These are phyloP conservation scores for Sergeia podlipaevii DNA, from an alignment of 208 protist species.

Conservation along the genomic window DNA sequence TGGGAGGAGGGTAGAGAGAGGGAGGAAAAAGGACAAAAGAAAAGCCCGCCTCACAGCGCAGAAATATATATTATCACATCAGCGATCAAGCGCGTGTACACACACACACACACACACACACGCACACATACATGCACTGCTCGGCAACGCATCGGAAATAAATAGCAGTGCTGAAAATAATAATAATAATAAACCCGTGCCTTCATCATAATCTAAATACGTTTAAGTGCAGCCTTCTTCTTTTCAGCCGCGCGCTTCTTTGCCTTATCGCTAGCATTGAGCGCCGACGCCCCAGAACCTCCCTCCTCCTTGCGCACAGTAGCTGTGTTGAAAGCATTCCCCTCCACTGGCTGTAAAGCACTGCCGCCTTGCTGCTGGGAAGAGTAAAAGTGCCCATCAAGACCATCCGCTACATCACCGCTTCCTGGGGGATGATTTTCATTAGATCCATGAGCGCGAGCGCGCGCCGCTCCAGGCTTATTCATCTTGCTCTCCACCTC, in stretches of 20 bases:
- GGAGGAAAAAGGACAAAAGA: too few relatives aligned
- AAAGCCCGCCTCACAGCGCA: too few relatives aligned
- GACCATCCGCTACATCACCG: too few relatives aligned
- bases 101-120: too few relatives aligned
- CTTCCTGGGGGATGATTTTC: too few relatives aligned
- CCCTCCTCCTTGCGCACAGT: conserved; percentile 3
- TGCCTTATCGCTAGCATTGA: conserved; percentile 7
- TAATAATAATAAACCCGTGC: not conserved
- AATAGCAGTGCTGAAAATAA: not conserved
- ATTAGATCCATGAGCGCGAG: not conserved
- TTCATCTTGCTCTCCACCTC: conserved; percentile 1
- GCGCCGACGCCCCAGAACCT: not conserved
- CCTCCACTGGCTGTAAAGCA: conserved; percentile 14
- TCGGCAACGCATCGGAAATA: too few relatives aligned
- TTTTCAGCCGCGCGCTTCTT: conserved; percentile 51
- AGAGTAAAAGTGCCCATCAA: too few relatives aligned
- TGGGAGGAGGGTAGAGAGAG: not conserved
- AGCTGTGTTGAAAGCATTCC: not conserved
- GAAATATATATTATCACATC: too few relatives aligned
- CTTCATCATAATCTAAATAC: conserved; percentile 27
- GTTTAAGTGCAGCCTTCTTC: conserved; percentile 48
- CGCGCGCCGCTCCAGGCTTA: conserved; percentile 8
- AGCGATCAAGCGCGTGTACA: too few relatives aligned
- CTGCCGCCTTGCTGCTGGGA: not conserved
- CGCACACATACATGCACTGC: too few relatives aligned